These are phyloP conservation scores for Camellia japonica DNA, from an alignment of 148 eudicot genomes.

Conservation along the genomic window DNA sequence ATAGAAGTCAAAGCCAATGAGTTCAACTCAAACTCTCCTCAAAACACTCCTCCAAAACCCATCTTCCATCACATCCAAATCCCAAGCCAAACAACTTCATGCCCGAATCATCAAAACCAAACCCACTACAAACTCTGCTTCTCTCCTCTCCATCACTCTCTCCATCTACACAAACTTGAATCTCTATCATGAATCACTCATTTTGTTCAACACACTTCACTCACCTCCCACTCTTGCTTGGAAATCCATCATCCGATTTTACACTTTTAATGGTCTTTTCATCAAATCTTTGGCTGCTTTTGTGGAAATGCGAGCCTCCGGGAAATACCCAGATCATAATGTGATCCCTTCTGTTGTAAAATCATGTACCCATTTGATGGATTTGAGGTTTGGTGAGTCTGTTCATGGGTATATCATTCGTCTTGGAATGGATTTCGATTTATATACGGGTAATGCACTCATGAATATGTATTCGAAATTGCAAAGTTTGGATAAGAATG, in stretches of 20 bases:
- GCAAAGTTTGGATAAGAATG: slow-evolving; percentile 23
- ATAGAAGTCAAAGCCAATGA: background rate
- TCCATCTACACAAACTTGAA: slow-evolving; percentile 50
- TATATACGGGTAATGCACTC: slow-evolving; percentile 72
- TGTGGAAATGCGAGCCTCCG: slow-evolving; percentile 45
- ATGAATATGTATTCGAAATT: slow-evolving; percentile 83
- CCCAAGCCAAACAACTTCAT: slow-evolving; percentile 71
- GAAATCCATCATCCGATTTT: slow-evolving; percentile 60
- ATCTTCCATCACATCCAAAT: slow-evolving; percentile 40
- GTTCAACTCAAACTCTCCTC: slow-evolving; percentile 19
- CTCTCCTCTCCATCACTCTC: slow-evolving; percentile 29
- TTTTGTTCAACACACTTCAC: slow-evolving; percentile 38
- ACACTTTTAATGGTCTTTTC: slow-evolving; percentile 43
- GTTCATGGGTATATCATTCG: slow-evolving; percentile 57
- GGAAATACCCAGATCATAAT: slow-evolving; percentile 64
- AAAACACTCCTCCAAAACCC: slow-evolving; percentile 41
- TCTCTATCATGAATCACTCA: slow-evolving; percentile 41
- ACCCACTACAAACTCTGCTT: background rate
- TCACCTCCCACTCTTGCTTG: slow-evolving; percentile 49
- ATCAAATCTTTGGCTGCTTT: slow-evolving; percentile 48
- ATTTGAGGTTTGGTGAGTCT: slow-evolving; percentile 57
- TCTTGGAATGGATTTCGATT: slow-evolving; percentile 60
- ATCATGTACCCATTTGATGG: slow-evolving; percentile 56
- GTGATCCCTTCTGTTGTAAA: slow-evolving; percentile 74
- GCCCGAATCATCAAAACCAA: slow-evolving; percentile 57